These are phyloP conservation scores for Blastobotrys parvus DNA, from an alignment of 805 yeast species.

Conservation along the genomic window DNA sequence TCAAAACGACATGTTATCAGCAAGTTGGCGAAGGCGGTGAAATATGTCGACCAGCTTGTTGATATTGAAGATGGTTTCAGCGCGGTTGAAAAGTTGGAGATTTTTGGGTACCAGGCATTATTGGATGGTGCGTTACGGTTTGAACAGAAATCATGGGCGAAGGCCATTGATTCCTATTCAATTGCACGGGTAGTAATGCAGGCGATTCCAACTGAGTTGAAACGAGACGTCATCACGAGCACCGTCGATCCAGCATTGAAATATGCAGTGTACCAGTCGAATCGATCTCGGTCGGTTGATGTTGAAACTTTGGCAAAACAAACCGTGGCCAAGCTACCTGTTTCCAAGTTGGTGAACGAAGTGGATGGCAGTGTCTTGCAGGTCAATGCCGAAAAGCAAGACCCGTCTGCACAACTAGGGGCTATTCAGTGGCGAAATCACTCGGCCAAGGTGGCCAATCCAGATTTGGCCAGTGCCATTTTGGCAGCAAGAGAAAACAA, in stretches of 20 bases:
- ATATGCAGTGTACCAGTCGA: constrained; percentile 41
- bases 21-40: constrained; percentile 58
- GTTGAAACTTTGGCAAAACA: constrained; percentile 42
- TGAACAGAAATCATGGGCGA: constrained; percentile 46
- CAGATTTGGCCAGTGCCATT: constrained; percentile 52
- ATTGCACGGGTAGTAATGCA: constrained; percentile 46
- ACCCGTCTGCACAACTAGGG: constrained; percentile 30
- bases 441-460: constrained; percentile 56
- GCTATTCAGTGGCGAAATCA: constrained; percentile 51
- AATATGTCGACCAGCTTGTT: constrained; percentile 35
- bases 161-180: constrained; percentile 45
- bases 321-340: constrained; percentile 29
- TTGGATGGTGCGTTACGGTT: constrained; percentile 45
- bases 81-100: constrained; percentile 17
- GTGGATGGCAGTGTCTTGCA: constrained; percentile 26
- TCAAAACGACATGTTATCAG: constrained; percentile 47
- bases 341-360: constrained; percentile 33
- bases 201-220: constrained; percentile 27
- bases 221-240: constrained; percentile 48
- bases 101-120: constrained; percentile 32
- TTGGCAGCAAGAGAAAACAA: constrained; percentile 21
- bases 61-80: constrained; percentile 9
- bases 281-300: constrained; percentile 34
- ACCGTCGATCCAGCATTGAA: constrained; percentile 60
- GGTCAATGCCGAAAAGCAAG: constrained; percentile 12